phyloP scores from a whole-genome alignment of 2,329 filamentous ascomycete species.

The Pochonia chlamydosporia region DNA sequence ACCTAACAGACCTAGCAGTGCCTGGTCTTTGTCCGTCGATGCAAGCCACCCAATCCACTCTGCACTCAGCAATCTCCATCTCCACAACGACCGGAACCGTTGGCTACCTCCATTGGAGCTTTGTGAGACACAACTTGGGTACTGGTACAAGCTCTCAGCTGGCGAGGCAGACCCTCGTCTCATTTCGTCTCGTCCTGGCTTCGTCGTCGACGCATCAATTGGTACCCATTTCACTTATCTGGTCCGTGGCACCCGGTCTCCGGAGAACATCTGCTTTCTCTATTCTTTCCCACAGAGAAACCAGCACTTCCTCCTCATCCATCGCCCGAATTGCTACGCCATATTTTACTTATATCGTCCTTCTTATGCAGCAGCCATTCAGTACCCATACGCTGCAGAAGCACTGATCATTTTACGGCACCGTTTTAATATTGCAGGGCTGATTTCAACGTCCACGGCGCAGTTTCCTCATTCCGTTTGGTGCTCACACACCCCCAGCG shows the following conservation, averaged over 20 bases:
- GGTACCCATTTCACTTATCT: not conserved
- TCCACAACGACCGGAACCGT: not conserved
- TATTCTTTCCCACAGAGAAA: not conserved
- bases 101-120: not conserved
- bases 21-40: not conserved
- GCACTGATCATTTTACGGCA: not conserved
- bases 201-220: not conserved
- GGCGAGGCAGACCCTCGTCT: not conserved
- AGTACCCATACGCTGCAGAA: not conserved
- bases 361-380: not conserved
- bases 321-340: not conserved
- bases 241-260: not conserved
- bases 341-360: not conserved
- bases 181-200: not conserved
- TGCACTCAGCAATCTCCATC: not conserved
- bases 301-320: not conserved
- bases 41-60: not conserved
- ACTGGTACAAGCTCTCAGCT: not conserved
- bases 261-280: not conserved
- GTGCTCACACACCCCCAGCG: too few species aligned
- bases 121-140: too few species aligned
- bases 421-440: not conserved
- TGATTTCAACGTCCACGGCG: not conserved
- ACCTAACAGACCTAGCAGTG: too few species aligned
- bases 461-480: too few species aligned